Conservation (phyloP, 768 basidiomycete genomes). For the Amanita exitialis region DNA sequence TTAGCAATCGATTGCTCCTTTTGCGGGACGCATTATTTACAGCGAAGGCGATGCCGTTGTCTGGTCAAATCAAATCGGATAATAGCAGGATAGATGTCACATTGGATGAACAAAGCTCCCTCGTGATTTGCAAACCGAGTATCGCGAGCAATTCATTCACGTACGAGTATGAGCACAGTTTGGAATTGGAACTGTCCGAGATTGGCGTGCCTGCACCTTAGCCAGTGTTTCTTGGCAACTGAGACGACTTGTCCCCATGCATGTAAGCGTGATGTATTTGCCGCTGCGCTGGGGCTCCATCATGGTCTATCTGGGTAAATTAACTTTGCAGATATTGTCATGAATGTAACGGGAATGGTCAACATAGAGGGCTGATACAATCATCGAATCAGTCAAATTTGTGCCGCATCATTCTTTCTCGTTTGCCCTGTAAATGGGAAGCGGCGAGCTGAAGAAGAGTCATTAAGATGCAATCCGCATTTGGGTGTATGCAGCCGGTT, state of each 20-base stretch:
- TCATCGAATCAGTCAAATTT: constrained; percentile 1
- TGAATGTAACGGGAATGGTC: constrained; percentile 2
- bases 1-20: background rate
- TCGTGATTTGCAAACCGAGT: background rate
- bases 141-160: background rate
- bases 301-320: background rate
- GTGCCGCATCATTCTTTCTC: background rate
- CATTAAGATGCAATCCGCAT: background rate
- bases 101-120: background rate
- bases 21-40: background rate
- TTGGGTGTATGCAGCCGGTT: background rate
- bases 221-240: background rate
- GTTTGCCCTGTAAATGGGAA: constrained; percentile 1
- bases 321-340: background rate
- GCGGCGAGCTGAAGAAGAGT: background rate
- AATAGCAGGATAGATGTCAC: background rate
- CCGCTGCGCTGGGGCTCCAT: background rate
- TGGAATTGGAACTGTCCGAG: background rate
- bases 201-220: background rate
- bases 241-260: background rate
- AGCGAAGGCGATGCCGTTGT: background rate
- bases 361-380: background rate
- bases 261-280: background rate
- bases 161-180: too few species aligned
- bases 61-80: background rate